Conservation (phyloP, 345 rosid species). For the Corchorus capsularis region DNA sequence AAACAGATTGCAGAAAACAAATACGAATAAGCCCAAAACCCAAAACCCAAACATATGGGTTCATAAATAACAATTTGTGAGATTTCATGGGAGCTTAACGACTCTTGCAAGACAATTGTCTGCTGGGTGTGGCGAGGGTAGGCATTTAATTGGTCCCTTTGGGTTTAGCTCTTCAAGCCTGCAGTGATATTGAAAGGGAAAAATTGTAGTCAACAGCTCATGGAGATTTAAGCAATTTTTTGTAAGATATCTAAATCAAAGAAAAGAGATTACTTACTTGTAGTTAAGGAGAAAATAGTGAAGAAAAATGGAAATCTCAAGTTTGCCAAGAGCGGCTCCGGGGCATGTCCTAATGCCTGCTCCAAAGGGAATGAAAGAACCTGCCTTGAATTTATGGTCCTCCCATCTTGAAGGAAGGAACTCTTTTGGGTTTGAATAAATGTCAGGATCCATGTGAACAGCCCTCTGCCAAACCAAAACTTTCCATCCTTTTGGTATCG, state of each 20-base stretch:
- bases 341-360: conserved; percentile 50
- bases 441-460: conserved; percentile 32
- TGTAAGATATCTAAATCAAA: not conserved
- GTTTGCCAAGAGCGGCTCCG: conserved; percentile 50
- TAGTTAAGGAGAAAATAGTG: conserved; percentile 55
- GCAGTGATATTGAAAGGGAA: not conserved
- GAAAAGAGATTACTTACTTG: conserved; percentile 28
- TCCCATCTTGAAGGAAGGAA: conserved; percentile 60
- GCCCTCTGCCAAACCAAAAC: conserved; percentile 14
- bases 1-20: too few relatives aligned
- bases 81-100: conserved; percentile 19
- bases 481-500: conserved; percentile 6
- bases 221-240: too few relatives aligned
- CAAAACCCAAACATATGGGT: too few relatives aligned
- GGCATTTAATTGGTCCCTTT: conserved; percentile 26
- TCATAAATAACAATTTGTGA: not conserved
- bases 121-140: conserved; percentile 38
- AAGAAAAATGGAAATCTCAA: conserved; percentile 48
- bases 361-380: conserved; percentile 56
- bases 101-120: conserved; percentile 44
- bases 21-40: too few relatives aligned
- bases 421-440: conserved; percentile 36
- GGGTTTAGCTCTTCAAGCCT: conserved; percentile 37
- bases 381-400: conserved; percentile 39
- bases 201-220: not conserved